Base-by-base conservation (phyloP, 2,329 filamentous ascomycete genomes). In the Myotisia sp. region DNA sequence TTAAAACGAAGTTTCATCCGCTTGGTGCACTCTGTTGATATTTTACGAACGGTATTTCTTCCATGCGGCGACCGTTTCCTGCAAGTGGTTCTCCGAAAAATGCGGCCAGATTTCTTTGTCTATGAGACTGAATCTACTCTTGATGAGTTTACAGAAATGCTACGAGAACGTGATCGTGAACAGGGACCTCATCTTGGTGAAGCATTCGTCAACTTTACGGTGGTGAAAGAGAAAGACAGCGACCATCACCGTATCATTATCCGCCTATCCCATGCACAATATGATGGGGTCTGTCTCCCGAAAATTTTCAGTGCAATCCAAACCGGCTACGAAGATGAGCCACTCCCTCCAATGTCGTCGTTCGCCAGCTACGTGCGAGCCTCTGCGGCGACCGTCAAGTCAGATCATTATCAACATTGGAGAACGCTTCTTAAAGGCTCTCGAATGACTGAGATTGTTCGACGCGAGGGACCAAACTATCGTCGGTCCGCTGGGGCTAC, bases 181-280 rank as follows among this genome's bases (percentile, higher is more conserved):
- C 64, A 65, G 3, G 61, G 59, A 4, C 69, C 73, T 46, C 66
- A 68, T 0, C 62, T 70, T 6, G 75, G 74, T 2, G 70, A 72
- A 2, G 59, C 69, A 10, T 76, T 76, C 40, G 63, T 71, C 37
- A 71, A 72, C 41, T 75, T 71, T 59, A 65, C 71, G 43, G 62
- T 69, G 28, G 56, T 73, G 27, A 58, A 40, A 20, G 38, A 29
- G 14, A 38, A 38, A 24, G 37, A 47, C 8, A 57, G 54, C 14
- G 47, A 60, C 7, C 51, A 56, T 4, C 62, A 63, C 29, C 66
- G 79, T 9, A 28, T 44, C 8, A 30, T 44, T 8, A 34, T 44
- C 49, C 68, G 75, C 37, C 67, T 80, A 36, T 79, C 74, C 0
- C 76, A 80, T 50, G 71, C 75, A 0, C 75, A 79, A 44, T 79